Percentiles rank a stretch among this genome's conserved stretches.
These are phyloP conservation scores for Laetiporus sulphureus DNA, from an alignment of 1,284 basidiomycete species.

Conservation along the genomic window DNA sequence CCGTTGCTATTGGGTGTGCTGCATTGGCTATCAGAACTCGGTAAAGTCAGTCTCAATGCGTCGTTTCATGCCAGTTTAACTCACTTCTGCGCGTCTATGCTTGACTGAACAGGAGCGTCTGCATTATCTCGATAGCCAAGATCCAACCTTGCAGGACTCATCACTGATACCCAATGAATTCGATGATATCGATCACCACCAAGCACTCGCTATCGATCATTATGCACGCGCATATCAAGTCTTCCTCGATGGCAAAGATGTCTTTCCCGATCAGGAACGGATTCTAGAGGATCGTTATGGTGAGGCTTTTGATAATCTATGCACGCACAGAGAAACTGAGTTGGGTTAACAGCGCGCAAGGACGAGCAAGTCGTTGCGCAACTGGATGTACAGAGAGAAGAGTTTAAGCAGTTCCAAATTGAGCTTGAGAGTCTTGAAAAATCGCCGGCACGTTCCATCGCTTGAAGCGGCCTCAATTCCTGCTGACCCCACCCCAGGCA, in stretches of 20 bases:
- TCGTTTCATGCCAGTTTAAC: constrained; percentile 17
- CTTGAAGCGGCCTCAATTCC: no score
- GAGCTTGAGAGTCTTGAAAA: constrained; percentile 57
- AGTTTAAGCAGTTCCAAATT: constrained; percentile 36
- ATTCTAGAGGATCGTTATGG: constrained; percentile 72
- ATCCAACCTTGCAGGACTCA: constrained; percentile 61
- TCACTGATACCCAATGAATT: constrained; percentile 60
- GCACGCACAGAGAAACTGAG: neutral
- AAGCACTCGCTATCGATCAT: constrained; percentile 73
- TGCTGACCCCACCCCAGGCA: constrained; percentile 39
- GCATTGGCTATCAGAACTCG: constrained; percentile 82
- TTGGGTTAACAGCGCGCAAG: constrained; percentile 43
- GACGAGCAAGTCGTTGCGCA: constrained; percentile 56
- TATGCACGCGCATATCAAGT: constrained; percentile 61
- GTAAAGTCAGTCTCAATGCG: constrained; percentile 66
- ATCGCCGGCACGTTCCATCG: constrained; percentile 39
- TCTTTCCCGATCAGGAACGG: constrained; percentile 65
- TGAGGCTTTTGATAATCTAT: constrained; percentile 31
- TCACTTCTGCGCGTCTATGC: neutral
- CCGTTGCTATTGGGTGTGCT: constrained; percentile 74
- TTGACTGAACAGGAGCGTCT: constrained; percentile 29
- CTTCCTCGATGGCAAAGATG: constrained; percentile 69
- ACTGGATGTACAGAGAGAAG: constrained; percentile 47
- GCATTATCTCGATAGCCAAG: constrained; percentile 50
- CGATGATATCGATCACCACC: constrained; percentile 66